A percentile compares a stretch with the other conserved stretches of the same genome.
Evolutionary conservation across 768 basidiomycete species (phyloP).

Genomic region (Lactarius vividus): DNA sequence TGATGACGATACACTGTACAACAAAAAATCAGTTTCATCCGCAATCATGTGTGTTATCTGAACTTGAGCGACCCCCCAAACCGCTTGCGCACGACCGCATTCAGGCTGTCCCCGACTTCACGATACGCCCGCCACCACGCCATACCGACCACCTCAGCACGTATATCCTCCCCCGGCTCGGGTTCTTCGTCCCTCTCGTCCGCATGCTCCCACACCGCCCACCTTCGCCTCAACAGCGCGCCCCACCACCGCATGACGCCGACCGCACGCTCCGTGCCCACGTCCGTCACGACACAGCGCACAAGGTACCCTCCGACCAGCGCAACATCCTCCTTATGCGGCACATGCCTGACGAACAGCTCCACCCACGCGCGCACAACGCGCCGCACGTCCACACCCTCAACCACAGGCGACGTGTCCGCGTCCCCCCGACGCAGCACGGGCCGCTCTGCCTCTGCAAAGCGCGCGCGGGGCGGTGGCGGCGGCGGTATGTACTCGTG

Average conservation of each 20-base stretch:
- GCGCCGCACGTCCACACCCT: constrained; percentile 68
- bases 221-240: constrained; percentile 61
- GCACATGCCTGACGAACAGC: constrained; percentile 55
- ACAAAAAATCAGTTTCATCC: not conserved
- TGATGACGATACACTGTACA: not conserved
- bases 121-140: constrained; percentile 84
- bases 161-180: constrained; percentile 32
- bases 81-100: constrained; percentile 57
- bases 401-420: constrained; percentile 52
- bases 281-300: constrained; percentile 66
- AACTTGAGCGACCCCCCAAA: constrained; percentile 73
- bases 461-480: constrained; percentile 56
- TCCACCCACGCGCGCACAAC: constrained; percentile 78
- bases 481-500: constrained; percentile 41
- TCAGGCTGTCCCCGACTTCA: constrained; percentile 64
- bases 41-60: constrained; percentile 38
- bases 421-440: constrained; percentile 47
- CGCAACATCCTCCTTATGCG: constrained; percentile 70
- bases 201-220: constrained; percentile 52
- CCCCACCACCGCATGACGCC: constrained; percentile 83
- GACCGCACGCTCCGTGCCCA: constrained; percentile 66
- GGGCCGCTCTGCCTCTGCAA: constrained; percentile 54
- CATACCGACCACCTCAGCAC: constrained; percentile 48
- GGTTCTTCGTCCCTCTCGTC: constrained; percentile 35
- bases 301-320: constrained; percentile 73